Base-by-base conservation (phyloP, 192 early-diverging fungal genomes). In the Chytriomyces sp. region DNA sequence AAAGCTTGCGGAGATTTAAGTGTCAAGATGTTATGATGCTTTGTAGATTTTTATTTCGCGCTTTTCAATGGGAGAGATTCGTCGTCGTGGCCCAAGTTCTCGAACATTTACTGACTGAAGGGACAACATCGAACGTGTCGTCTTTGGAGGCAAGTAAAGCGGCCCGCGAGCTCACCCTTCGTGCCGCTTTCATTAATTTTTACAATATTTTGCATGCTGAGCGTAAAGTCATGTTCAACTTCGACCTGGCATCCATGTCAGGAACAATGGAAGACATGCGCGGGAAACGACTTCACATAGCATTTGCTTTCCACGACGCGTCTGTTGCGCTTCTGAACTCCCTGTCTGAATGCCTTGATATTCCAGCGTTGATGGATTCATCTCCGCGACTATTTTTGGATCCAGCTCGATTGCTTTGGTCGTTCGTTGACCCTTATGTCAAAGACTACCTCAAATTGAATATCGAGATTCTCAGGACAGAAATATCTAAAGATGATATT, bases 1-100 rank as follows among this genome's bases (percentile, higher is more conserved):
- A 12, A 26, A 59, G n/a, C 37, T 68, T 61, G n/a, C 19, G 34
- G 6, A 14, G 62, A 22, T 73, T 82, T 52, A 7, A 73, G 33
- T 39, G 66, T 22, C 39, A 34, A 4, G 77, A 82, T 58, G 8
- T 76, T 12, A 73, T 82, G 57, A 68, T 37, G 12, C 69, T 76
- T n/a, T 36, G 58, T 12, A 28, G 80, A 25, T 33, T 71, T 31
- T 62, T 76, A 4, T 82, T 76, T 52, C 53, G 36, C 31, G 49
- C 52, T 22, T 53, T 57, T 31, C 80, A 82, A 53, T 82, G 71
- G 74, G 77, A 82, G 52, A 59, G 80, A 25, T 82, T 76, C 62
- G 64, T 39, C 33, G 53, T 77, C 3, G 52, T 77, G 10, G 74
- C 70, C 2, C 67, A 78, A 39, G 17, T 76, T 3, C 22, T 82